Evolutionary conservation across 139 green algal species (phyloP).

Genomic region (Picochlorum sp.): DNA sequence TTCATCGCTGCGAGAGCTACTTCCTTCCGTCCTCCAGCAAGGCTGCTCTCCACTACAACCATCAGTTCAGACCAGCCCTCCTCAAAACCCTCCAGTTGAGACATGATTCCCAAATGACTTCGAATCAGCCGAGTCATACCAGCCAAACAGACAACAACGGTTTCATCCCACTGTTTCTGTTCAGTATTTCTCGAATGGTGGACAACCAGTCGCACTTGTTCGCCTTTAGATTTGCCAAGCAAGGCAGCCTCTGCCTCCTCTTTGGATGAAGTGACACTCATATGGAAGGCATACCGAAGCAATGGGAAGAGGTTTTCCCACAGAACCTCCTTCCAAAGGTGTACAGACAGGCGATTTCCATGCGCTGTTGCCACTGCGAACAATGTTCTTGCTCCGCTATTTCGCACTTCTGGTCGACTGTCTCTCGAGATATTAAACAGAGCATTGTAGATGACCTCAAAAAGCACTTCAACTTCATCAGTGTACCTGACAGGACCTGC

Average conservation of each 20-base stretch:
- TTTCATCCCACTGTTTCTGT: slow-evolving; percentile 95
- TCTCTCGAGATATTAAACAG: slow-evolving; percentile 39
- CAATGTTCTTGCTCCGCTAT: slow-evolving; percentile 73
- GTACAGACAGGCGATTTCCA: slow-evolving; percentile 41
- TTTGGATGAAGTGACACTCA: slow-evolving; percentile 43
- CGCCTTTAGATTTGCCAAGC: slow-evolving; percentile 44
- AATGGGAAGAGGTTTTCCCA: slow-evolving; percentile 79
- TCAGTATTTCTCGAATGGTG: slow-evolving; percentile 90
- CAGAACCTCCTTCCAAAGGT: slow-evolving; percentile 59
- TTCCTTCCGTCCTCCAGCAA: slow-evolving; percentile 59
- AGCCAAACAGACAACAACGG: slow-evolving; percentile 71
- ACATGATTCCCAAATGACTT: slow-evolving; percentile 59
- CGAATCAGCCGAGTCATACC: slow-evolving; percentile 74
- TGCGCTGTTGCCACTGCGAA: slow-evolving; percentile 72
- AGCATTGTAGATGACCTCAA: slow-evolving; percentile 37
- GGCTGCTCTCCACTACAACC: slow-evolving; percentile 52
- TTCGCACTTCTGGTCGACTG: slow-evolving; percentile 63
- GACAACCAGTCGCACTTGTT: slow-evolving; percentile 61
- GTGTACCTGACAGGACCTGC: background rate
- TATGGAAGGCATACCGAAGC: slow-evolving; percentile 53
- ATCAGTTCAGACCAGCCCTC: slow-evolving; percentile 71
- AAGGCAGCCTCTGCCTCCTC: slow-evolving; percentile 32
- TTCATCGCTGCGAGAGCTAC: slow-evolving; percentile 50
- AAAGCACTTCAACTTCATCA: slow-evolving; percentile 36
- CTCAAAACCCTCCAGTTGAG: slow-evolving; percentile 46